Conservation (phyloP, 257 asterid genomes). For the Datura wrightii region DNA sequence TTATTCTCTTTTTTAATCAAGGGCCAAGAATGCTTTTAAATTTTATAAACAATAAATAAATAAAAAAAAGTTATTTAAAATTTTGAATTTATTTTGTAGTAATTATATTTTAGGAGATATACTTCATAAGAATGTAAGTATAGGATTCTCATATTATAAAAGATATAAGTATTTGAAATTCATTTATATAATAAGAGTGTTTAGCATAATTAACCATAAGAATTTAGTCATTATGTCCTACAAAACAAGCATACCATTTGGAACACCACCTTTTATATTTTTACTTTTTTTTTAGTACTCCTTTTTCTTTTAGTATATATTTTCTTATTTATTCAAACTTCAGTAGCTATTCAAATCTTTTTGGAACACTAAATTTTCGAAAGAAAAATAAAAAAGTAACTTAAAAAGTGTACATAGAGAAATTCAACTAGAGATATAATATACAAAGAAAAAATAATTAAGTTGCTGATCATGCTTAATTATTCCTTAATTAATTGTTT, state of each 20-base stretch:
- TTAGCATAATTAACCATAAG: too few species aligned
- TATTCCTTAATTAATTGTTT: neutral
- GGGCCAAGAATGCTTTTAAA: too few species aligned
- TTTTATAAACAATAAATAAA: too few species aligned
- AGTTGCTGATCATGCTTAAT: neutral
- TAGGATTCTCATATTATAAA: too few species aligned
- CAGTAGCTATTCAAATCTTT: neutral
- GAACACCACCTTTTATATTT: neutral
- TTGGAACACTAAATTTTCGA: neutral
- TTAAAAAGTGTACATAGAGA: slow-evolving; percentile 9
- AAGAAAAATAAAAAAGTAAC: neutral
- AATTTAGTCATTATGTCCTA: neutral
- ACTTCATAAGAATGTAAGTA: too few species aligned
- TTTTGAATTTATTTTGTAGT: too few species aligned
- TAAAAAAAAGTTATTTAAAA: too few species aligned
- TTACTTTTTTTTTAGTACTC: neutral
- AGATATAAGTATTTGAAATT: too few species aligned
- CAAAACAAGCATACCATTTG: neutral
- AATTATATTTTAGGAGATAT: too few species aligned
- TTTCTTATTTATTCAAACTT: neutral
- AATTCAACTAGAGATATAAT: neutral
- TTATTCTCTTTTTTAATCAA: too few species aligned
- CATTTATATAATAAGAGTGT: too few species aligned
- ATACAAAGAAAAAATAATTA: neutral
- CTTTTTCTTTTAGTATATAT: too few species aligned